Base-by-base conservation (phyloP, 2,329 filamentous ascomycete genomes). In the Stagonosporopsis chrysanthemi region DNA sequence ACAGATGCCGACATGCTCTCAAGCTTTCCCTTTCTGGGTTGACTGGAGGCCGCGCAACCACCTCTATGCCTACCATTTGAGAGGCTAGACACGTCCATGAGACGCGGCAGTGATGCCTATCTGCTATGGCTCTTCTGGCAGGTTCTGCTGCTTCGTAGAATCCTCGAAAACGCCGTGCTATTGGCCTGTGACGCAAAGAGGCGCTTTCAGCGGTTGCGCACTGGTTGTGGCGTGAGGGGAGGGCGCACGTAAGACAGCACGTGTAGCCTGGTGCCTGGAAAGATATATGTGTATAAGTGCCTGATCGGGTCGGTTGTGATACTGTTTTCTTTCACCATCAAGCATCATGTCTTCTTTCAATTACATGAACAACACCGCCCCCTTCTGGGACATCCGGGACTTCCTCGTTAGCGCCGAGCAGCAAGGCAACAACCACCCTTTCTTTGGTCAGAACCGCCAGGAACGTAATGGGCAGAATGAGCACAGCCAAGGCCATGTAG, bases 371-470 rank as follows among this genome's bases (percentile, higher is more conserved):
- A 84, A 84, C 4, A 78, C 80, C 4, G 78, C 80, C 65, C 81
- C 82, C 48, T 84, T 86, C 69, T 86, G 84, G 83, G 82, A 86
- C 69, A 83, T 82, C 69, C 85, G 84, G 83, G 82, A 86, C 69
- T 83, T 82, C 58, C 64, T 85, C 50, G 78, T 81, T 49, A 76
- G 73, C 59, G 75, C 86, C 12, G 82, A 85, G 62, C 74, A 80
- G 51, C 74, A 78, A 70, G 78, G 76, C 51, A 58, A 66, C 31
- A 70, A 76, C 23, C 78, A 83, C 65, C 79, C 82, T 24, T 78
- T 80, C 71, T 81, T 80, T 60, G 69, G 71, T 45, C 73, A 72
- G 14, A 26, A 12, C 29, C 15, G 17, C 36, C 43, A 42, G 22
- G 23, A 67, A 46, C 68, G 68, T 47, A 69, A 68, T 51, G 63